These are phyloP conservation scores for Begonia fuchsioides DNA, from an alignment of 306 rosid species.

Conservation along the genomic window DNA sequence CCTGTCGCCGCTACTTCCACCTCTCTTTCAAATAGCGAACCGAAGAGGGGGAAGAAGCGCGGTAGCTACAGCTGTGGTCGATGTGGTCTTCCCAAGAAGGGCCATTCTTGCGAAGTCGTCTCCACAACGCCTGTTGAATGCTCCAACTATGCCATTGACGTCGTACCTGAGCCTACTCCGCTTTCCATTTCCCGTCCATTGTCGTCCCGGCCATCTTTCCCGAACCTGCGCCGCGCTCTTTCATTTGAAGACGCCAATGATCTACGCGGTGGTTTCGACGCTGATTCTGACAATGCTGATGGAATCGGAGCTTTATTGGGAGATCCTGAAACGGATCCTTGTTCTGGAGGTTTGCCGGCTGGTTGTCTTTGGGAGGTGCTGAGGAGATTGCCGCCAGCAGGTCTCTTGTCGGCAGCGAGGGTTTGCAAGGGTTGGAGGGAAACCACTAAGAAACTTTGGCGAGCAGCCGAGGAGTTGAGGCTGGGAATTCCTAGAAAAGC, in stretches of 20 bases:
- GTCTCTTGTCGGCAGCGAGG: conserved; percentile 55
- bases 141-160: conserved; percentile 16
- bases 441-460: conserved; percentile 59
- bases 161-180: conserved; percentile 16
- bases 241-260: conserved; percentile 58
- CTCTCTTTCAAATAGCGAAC: conserved; percentile 8
- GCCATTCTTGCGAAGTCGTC: conserved; percentile 46
- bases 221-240: conserved; percentile 61
- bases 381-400: conserved; percentile 68
- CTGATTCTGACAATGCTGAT: conserved; percentile 11
- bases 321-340: conserved; percentile 19
- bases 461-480: conserved; percentile 63
- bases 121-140: conserved; percentile 13
- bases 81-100: conserved; percentile 80
- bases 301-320: conserved; percentile 8
- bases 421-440: conserved; percentile 84
- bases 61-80: conserved; percentile 87
- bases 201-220: conserved; percentile 19
- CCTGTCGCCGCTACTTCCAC: conserved; percentile 2
- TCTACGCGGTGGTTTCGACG: conserved; percentile 13
- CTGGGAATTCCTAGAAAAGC: conserved; percentile 62
- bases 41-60: conserved; percentile 48
- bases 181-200: conserved; percentile 20
- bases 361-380: conserved; percentile 61
- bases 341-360: conserved; percentile 41